Conservation (phyloP, 2,329 filamentous ascomycete genomes). For the Neonectria faginata region DNA sequence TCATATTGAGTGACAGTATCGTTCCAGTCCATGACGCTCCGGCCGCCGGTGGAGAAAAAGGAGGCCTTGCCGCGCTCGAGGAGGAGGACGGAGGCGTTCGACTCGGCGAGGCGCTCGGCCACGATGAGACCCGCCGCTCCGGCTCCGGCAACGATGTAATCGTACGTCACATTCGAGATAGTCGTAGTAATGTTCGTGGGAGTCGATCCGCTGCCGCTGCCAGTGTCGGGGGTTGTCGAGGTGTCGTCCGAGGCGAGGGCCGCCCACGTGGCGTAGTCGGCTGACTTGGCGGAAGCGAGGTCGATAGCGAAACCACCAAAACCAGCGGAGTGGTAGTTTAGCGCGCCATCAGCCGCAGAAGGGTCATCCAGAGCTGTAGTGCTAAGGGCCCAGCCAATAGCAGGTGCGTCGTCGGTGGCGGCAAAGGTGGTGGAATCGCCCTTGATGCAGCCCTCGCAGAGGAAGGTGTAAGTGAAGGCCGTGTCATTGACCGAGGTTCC, state of each 20-base stretch:
- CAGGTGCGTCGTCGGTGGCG: conserved; percentile 57
- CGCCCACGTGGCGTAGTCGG: conserved; percentile 57
- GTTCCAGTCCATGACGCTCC: conserved; percentile 73
- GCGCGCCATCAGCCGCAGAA: conserved; percentile 48
- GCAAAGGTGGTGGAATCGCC: conserved; percentile 58
- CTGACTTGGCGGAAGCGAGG: conserved; percentile 51
- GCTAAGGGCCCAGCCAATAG: conserved; percentile 69
- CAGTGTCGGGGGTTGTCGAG: conserved; percentile 41
- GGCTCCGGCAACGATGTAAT: conserved; percentile 74
- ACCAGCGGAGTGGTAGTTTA: conserved; percentile 53
- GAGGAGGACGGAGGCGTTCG: conserved; percentile 73
- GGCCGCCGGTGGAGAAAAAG: conserved; percentile 73
- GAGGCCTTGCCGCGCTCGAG: conserved; percentile 66
- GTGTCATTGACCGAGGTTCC: conserved; percentile 67
- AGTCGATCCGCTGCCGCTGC: conserved; percentile 44
- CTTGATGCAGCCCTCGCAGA: conserved; percentile 69
- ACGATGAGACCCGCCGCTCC: conserved; percentile 71
- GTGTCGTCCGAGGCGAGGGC: conserved; percentile 57
- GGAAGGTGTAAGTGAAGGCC: conserved; percentile 73
- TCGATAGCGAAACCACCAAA: conserved; percentile 60
- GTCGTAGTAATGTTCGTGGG: conserved; percentile 48
- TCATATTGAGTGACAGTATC: too few species aligned
- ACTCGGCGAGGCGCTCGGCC: conserved; percentile 68
- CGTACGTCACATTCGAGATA: conserved; percentile 56
- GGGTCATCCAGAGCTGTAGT: conserved; percentile 56